These are phyloP conservation scores for Mycena olivaceomarginata DNA, from an alignment of 768 basidiomycete genomes.

Conservation along the genomic window DNA sequence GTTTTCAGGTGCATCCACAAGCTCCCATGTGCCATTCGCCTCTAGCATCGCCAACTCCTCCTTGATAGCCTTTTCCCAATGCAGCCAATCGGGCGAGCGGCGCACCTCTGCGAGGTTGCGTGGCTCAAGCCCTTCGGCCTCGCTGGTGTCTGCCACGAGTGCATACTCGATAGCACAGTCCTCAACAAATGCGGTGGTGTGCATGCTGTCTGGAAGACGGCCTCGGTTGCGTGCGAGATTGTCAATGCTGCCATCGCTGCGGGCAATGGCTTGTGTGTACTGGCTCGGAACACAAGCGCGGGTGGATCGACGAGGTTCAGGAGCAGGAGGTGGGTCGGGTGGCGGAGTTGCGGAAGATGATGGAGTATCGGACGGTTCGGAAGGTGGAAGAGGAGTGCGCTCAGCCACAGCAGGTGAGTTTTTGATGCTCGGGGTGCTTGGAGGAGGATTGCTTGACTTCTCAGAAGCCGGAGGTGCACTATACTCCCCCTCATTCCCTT, in stretches of 20 bases:
- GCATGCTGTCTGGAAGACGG: slow-evolving; percentile 8
- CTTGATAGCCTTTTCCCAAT: slow-evolving; percentile 46
- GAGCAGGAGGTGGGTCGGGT: slow-evolving; percentile 4
- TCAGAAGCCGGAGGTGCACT: neutral
- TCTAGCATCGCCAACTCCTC: slow-evolving; percentile 41
- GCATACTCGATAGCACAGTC: slow-evolving; percentile 31
- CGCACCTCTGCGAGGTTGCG: slow-evolving; percentile 24
- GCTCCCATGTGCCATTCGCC: slow-evolving; percentile 39
- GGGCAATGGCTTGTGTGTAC: slow-evolving; percentile 13
- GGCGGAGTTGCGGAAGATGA: no score
- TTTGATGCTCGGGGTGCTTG: neutral
- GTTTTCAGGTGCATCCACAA: slow-evolving; percentile 35
- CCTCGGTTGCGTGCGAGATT: slow-evolving; percentile 12
- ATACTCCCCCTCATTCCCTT: slow-evolving; percentile 43
- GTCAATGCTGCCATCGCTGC: neutral
- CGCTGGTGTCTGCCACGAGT: slow-evolving; percentile 34
- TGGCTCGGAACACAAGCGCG: neutral
- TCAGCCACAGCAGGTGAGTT: neutral
- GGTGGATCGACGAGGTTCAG: slow-evolving; percentile 15
- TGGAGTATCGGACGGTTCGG: slow-evolving; percentile 12
- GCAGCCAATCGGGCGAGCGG: slow-evolving; percentile 44
- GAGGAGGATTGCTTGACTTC: neutral
- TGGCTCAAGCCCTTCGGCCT: slow-evolving; percentile 34
- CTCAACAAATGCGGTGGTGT: neutral
- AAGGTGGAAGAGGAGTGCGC: slow-evolving; percentile 4